Evolutionary conservation across 2,329 filamentous ascomycete species (phyloP), one percentile per base, ranked within the genome.

Genomic region (Trichothecium sympodiale): DNA sequence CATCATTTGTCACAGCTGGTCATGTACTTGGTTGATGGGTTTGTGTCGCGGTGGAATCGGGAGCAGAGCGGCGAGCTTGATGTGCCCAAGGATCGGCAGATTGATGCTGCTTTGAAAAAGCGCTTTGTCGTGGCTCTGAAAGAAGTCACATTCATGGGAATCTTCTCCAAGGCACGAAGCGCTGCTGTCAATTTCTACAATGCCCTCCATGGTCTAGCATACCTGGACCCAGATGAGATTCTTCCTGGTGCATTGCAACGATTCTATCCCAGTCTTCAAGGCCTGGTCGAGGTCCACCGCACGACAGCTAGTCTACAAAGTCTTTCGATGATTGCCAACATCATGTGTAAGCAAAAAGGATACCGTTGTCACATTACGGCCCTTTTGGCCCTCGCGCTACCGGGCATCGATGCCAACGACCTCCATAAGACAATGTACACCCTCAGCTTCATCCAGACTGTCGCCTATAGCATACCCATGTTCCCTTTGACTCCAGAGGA

Each of bases 391-490:
- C 69, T 98, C 40, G 86, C 89, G 4, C 66, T 98, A 23, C 93
- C 93, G 1, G 93, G 91, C 16, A 94, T 98, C 39, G 93, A 98
- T 59, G 88, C 93, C 43, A 98, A 98, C 53, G 91, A 98, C 59
- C 65, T 98, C 17, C 88, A 91, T 53, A 98, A 98, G 67, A 96
- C 91, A 1, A 74, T 94, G 47, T 85, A 94, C 57, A 93, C 91
- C 0, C 68, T 98, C 39, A 85, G 88, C 46, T 95, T 95, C 54
- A 91, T 98, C 38, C 89, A 96, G 57, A 83, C 85, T 39, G 85
- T 96, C 10, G 89, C 87, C 40, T 96, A 95, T 63, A 94, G 89
- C 50, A 93, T 98, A 35, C 93, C 91, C 0, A 84, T 98, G 52
- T 77, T 83, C 39, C 83, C 93, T 41, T 64, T 98, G 34, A 50